Evolutionary conservation across 257 asterid species (phyloP), one percentile per base, ranked within the genome.

Genomic region (Nicotiana undulata): DNA sequence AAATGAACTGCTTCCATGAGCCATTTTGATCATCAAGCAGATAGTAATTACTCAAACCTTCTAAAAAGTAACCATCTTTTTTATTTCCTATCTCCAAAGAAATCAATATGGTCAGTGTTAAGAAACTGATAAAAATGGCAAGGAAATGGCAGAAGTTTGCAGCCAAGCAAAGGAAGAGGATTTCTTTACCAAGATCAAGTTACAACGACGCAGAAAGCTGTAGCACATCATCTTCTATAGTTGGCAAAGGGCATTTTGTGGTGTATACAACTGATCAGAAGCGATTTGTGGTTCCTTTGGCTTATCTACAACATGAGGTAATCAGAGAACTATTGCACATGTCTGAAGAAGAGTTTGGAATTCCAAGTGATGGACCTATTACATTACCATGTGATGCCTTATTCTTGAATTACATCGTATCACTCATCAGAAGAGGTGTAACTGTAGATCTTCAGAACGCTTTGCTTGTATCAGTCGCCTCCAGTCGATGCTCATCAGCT

Each of bases 281-380:
- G 0, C 78, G 87, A 60, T 89, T 81, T 40, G 66, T 84, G 0
- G 53, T 87, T 67, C 90, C 86, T 0, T 60, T 89, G 9, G 6
- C 59, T 44, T 82, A 83, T 26, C 87, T 88, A 18, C 76, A 77
- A 82, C 75, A 80, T 0, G 53, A 1, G 9, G 34, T 63, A 18
- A 77, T 85, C 44, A 78, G 75, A 70, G 84, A 86, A 26, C 79
- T 86, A 5, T 58, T 85, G 0, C 74, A 75, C 51, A 88, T 85
- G 79, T 76, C 86, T 0, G 85, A 83, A 77, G 88, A 86, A 31
- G 89, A 84, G 37, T 67, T 67, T 67, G 32, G 76, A 2, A 29
- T 34, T n/a, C 18, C 76, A 10, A 67, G 76, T 67, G 76, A 11
- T 67, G 76, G 55, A 0, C 76, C 76, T 37, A 37, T 67, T 3